phyloP scores from a whole-genome alignment of 176 grass and related monocot genomes.

The Triticum timopheevii region DNA sequence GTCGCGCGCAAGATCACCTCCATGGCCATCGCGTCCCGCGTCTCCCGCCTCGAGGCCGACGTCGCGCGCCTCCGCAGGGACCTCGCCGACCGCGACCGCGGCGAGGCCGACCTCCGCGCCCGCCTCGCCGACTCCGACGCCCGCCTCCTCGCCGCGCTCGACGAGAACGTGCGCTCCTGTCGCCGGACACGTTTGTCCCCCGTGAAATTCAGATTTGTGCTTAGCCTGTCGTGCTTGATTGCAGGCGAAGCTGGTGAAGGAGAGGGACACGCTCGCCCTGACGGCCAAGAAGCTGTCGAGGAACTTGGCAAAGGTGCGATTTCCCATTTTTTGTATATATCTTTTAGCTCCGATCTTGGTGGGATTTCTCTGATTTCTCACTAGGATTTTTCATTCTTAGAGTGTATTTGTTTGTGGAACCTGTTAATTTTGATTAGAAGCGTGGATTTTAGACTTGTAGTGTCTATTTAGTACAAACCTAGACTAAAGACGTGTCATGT shows the following conservation, averaged over 20 bases:
- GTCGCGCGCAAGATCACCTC: slow-evolving; percentile 96
- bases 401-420: not conserved
- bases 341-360: not conserved
- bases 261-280: slow-evolving; percentile 68
- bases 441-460: not conserved
- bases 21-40: slow-evolving; percentile 90
- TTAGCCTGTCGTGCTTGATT: not conserved
- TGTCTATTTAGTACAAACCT: not conserved
- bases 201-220: not conserved
- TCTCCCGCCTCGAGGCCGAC: slow-evolving; percentile 76
- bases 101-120: slow-evolving; percentile 49
- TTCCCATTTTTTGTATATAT: not conserved
- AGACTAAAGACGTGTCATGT: not conserved
- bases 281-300: slow-evolving; percentile 72
- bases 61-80: slow-evolving; percentile 55
- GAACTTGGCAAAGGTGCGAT: slow-evolving; percentile 78
- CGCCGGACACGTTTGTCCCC: not conserved
- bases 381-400: not conserved
- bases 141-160: slow-evolving; percentile 53
- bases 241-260: slow-evolving; percentile 78
- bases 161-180: slow-evolving; percentile 52
- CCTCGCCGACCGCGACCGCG: slow-evolving; percentile 65
- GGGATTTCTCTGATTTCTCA: not conserved
- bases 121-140: slow-evolving; percentile 48
- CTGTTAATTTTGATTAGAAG: not conserved